A percentile compares a stretch with the other conserved stretches of the same genome.
These are phyloP conservation scores for Phytophthora ohioensis DNA, from an alignment of 352 stramenopile species.

Conservation along the genomic window DNA sequence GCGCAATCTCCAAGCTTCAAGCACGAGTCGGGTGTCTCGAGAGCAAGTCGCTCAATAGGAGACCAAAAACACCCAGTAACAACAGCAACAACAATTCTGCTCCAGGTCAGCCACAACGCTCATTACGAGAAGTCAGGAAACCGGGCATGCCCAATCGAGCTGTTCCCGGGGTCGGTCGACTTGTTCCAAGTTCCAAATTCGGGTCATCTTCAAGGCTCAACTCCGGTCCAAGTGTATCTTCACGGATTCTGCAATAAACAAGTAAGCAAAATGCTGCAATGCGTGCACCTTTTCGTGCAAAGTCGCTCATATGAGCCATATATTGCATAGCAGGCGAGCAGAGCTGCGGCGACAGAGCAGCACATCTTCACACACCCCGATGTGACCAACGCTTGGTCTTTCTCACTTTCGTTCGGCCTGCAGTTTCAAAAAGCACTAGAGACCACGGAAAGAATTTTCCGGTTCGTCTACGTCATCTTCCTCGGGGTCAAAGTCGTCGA, in stretches of 20 bases:
- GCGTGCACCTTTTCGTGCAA: slow-evolving; percentile 4
- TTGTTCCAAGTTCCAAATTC: slow-evolving; percentile 60
- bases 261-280: slow-evolving; percentile 5
- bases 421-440: slow-evolving; percentile 27
- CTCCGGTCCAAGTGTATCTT: slow-evolving; percentile 23
- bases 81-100: slow-evolving; percentile 36
- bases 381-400: slow-evolving; percentile 10
- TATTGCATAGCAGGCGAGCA: slow-evolving; percentile 27
- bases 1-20: slow-evolving; percentile 78
- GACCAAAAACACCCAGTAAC: slow-evolving; percentile 33
- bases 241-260: slow-evolving; percentile 31
- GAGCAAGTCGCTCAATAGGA: slow-evolving; percentile 46
- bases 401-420: slow-evolving; percentile 10
- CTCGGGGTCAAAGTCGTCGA: slow-evolving; percentile 46
- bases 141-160: slow-evolving; percentile 34
- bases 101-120: slow-evolving; percentile 24
- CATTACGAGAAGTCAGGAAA: slow-evolving; percentile 36
- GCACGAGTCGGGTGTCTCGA: slow-evolving; percentile 68
- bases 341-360: slow-evolving; percentile 1
- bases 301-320: slow-evolving; percentile 24
- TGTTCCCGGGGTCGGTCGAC: slow-evolving; percentile 64
- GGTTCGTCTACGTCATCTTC: slow-evolving; percentile 34
- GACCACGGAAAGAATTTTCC: slow-evolving; percentile 35
- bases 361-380: slow-evolving; percentile 4
- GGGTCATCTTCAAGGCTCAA: slow-evolving; percentile 24